Evolutionary conservation across 1,284 basidiomycete genomes (phyloP), one percentile per base, ranked within the genome.

Genomic region (Blastosporella zonata): DNA sequence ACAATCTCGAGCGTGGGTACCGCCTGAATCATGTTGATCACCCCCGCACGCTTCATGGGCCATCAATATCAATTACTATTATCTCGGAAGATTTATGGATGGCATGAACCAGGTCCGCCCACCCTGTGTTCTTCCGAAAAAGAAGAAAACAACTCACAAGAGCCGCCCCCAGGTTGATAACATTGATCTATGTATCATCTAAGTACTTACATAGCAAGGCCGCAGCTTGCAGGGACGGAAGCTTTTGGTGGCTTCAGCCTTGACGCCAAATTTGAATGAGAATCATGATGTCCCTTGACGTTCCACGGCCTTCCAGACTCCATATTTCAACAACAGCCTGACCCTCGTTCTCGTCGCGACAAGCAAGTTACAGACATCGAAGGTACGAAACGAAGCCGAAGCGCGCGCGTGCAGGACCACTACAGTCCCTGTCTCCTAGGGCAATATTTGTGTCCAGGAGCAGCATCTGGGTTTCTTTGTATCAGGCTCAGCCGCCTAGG

Each of bases 401-500:
- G n/a, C n/a, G n/a, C n/a, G n/a, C n/a, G n/a, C n/a, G n/a, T 25
- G 9, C 41, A 27, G 6, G 25, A 29, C n/a, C 33, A 37, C 8
- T 22, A 37, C 18, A 37, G 35, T 17, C 8, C 12, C 12, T 10
- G 3, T 10, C 6, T 5, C 25, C 25, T 6, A 6, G 5, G 22
- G 9, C 2, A 10, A 27, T 23, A 39, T 13, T 27, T n/a, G n/a
- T n/a, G n/a, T n/a, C n/a, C n/a, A n/a, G n/a, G n/a, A n/a, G 3
- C 38, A 39, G 15, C 22, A 43, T 33, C 28, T 27, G 25, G 25
- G 25, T 27, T 27, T 10, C 41, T 21, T 34, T 34, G 22, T 31
- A 43, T 43, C 42, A 43, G 42, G 34, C 43, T 23, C 44, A 47
- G 34, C 29, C 23, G 17, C n/a, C n/a, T n/a, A n/a, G n/a, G 46